Base-by-base conservation (phyloP, 2,329 filamentous ascomycete species). In the Phoma sp. region DNA sequence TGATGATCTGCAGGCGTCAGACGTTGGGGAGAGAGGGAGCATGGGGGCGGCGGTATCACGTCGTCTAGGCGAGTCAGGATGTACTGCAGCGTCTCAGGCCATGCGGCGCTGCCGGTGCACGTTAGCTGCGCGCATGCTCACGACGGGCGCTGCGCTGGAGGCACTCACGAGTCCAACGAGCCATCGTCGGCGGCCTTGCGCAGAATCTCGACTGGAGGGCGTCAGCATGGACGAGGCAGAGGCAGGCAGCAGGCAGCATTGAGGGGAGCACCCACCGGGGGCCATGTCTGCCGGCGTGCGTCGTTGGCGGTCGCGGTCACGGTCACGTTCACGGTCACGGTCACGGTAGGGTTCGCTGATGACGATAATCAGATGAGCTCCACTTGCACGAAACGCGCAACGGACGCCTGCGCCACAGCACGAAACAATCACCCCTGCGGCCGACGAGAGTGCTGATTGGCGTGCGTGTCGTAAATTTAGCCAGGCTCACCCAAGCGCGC, bases 61-160 rank as follows among this genome's bases (percentile, higher is more conserved):
- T 85, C 82, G 73, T 95, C 88, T 44, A 94, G 81, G 66, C 87
- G 85, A 56, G 85, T 77, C 47, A 93, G 78, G 33, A 94, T 79
- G 29, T 84, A 83, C 64, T 84, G 82, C 43, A 91, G 81, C 65
- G 92, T 81, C 53, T 77, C 77, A 31, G 88, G 87, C 90, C 90
- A 94, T 72, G 83, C 82, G 54, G 84, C 81, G 69, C 90, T 92
- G 74, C 60, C 67, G 60, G 39, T 47, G 55, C 49, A 37, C 57
- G 58, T 55, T 41, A 55, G 52, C 35, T 31, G 29, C 29, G 3
- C 12, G 29, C 29, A 40, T 25, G 40, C 29, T 29, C n/a, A 21
- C n/a, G 17, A 45, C 39, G 21, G 17, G 3, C 8, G 32, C 17
- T 9, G 39, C n/a, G 36, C 32, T 51, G 58, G 57, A 60, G 48